Evolutionary conservation across 139 green algal species (phyloP).

Genomic region (Micractinium sp.): DNA sequence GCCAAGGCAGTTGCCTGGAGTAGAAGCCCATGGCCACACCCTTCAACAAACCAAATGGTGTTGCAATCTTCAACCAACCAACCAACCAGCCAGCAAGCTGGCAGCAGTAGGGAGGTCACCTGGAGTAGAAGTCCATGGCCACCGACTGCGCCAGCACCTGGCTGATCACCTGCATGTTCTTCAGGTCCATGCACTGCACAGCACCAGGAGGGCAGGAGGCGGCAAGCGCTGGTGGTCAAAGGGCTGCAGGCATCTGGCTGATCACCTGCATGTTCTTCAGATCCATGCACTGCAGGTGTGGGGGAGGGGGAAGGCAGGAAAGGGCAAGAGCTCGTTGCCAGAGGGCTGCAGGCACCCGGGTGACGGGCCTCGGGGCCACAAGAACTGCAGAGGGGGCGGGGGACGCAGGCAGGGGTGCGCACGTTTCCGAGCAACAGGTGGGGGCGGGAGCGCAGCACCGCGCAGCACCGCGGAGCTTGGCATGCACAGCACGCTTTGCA

Average conservation of each 20-base stretch:
- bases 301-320: too few species aligned
- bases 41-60: too few species aligned
- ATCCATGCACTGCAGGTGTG: conserved; percentile 48
- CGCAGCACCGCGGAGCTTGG: too few species aligned
- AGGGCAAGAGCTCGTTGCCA: background rate
- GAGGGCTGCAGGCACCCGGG: conserved; percentile 49
- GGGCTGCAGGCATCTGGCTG: conserved; percentile 33
- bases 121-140: conserved; percentile 67
- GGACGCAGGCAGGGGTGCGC: too few species aligned
- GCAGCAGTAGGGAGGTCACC: too few species aligned
- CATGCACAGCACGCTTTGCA: too few species aligned
- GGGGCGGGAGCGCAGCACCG: too few species aligned
- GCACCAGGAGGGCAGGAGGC: too few species aligned
- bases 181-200: conserved; percentile 51
- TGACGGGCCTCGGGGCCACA: conserved; percentile 42
- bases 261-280: conserved; percentile 65
- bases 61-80: too few species aligned
- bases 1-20: conserved; percentile 22
- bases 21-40: conserved; percentile 76
- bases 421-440: too few species aligned
- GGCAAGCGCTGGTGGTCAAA: background rate
- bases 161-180: conserved; percentile 65
- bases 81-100: too few species aligned
- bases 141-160: conserved; percentile 67
- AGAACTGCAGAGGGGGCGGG: background rate